Evolutionary conservation across 345 rosid genomes (phyloP).

Genomic region (Rhizophora mangle): DNA sequence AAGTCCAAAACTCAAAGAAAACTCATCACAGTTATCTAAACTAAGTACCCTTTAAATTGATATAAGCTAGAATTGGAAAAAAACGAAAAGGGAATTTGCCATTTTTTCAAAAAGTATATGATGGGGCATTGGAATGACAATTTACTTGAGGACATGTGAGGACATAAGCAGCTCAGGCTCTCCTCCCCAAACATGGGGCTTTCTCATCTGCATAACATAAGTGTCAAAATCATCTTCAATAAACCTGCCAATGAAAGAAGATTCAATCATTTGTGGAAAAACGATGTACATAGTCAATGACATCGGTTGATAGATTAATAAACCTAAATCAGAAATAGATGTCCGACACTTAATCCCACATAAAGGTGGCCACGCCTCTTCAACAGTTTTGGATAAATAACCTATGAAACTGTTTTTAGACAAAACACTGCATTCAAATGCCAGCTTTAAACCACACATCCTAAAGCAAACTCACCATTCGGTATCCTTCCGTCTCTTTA

Average conservation of each 20-base stretch:
- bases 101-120: neutral
- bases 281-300: neutral
- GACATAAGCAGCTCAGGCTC: conserved; percentile 77
- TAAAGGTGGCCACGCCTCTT: neutral
- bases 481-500: conserved; percentile 57
- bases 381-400: neutral
- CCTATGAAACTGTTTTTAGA: neutral
- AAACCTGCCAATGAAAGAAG: conserved; percentile 39
- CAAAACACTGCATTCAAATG: neutral
- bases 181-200: conserved; percentile 74
- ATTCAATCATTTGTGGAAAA: conserved; percentile 5
- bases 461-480: conserved; percentile 46
- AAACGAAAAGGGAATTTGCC: neutral
- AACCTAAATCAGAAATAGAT: neutral
- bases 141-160: conserved; percentile 57
- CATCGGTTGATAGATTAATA: neutral
- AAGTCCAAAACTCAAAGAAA: neutral
- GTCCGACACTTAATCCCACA: neutral
- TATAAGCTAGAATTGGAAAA: neutral
- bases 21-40: neutral
- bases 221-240: conserved; percentile 58
- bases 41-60: neutral
- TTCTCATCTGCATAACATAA: conserved; percentile 52
- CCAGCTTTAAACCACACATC: conserved; percentile 7
- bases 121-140: neutral